phyloP scores from a whole-genome alignment of 1,139 yeast species.

The Candida sp. region DNA sequence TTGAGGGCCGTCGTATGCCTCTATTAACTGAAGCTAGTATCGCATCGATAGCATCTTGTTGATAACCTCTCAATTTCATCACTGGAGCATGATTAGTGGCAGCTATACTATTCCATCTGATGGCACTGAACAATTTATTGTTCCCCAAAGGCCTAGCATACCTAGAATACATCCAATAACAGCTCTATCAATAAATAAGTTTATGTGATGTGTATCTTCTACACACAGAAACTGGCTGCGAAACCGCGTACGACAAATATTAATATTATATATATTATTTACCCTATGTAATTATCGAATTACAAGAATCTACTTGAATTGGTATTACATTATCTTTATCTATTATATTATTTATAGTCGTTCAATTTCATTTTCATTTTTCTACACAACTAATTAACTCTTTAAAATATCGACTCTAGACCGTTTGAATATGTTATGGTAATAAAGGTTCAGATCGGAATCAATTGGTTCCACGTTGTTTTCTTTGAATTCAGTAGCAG shows the following conservation, averaged over 20 bases:
- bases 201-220: no score
- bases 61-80: constrained; percentile 52
- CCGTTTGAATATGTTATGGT: constrained; percentile 74
- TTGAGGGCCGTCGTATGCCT: constrained; percentile 64
- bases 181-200: background rate
- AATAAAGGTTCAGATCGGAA: constrained; percentile 36
- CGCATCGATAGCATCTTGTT: constrained; percentile 60
- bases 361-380: background rate
- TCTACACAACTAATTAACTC: constrained; percentile 10
- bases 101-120: no score
- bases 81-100: no score
- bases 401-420: constrained; percentile 67
- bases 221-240: no score
- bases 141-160: no score
- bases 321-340: no score
- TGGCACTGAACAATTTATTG: no score
- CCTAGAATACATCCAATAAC: background rate
- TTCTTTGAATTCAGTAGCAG: constrained; percentile 24
- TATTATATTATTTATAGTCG: no score
- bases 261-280: no score
- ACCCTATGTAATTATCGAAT: no score
- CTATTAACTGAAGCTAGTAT: constrained; percentile 48
- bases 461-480: constrained; percentile 41
- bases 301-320: no score
- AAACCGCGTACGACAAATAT: no score